Evolutionary conservation across 192 early-diverging fungal species (phyloP).

Genomic region (Cladochytrium replicatum): DNA sequence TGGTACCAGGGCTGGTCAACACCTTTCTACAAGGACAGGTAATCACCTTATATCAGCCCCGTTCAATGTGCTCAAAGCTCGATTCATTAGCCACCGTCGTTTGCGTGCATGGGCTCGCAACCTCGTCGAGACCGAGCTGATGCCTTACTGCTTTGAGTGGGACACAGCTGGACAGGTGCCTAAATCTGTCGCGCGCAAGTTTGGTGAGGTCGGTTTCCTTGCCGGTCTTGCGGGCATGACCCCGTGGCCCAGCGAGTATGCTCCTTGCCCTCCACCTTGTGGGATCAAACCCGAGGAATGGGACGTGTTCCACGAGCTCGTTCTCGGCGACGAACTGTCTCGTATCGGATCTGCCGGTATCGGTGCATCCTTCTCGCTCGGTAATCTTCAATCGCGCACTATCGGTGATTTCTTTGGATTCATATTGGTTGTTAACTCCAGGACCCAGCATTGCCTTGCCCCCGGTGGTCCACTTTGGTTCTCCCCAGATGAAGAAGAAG

Average conservation of each 20-base stretch:
- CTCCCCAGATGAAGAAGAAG: constrained; percentile 54
- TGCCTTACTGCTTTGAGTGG: constrained; percentile 55
- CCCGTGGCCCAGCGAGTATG: constrained; percentile 29
- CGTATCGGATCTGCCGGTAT: constrained; percentile 51
- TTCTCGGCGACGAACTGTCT: constrained; percentile 55
- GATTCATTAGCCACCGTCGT: constrained; percentile 48
- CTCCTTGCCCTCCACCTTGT: constrained; percentile 9
- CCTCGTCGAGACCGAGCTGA: constrained; percentile 63
- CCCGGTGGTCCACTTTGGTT: constrained; percentile 60
- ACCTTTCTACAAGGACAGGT: constrained; percentile 81
- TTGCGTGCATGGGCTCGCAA: constrained; percentile 43
- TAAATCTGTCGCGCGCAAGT: constrained; percentile 47
- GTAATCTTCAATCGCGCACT: too few relatives aligned
- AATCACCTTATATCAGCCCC: too few relatives aligned
- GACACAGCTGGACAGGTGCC: constrained; percentile 60
- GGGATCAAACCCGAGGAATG: constrained; percentile 39
- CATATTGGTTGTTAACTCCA: too few relatives aligned
- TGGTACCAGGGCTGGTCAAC: constrained; percentile 56
- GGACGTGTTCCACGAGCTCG: constrained; percentile 56
- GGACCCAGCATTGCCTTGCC: constrained; percentile 65
- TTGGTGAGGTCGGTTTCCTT: constrained; percentile 44
- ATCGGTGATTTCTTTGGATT: too few relatives aligned
- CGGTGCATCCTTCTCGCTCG: too few relatives aligned
- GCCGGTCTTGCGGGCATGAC: constrained; percentile 33
- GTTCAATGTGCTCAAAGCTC: too few relatives aligned